These are phyloP conservation scores for Syzygium malaccense DNA, from an alignment of 441 rosid genomes.

Conservation along the genomic window DNA sequence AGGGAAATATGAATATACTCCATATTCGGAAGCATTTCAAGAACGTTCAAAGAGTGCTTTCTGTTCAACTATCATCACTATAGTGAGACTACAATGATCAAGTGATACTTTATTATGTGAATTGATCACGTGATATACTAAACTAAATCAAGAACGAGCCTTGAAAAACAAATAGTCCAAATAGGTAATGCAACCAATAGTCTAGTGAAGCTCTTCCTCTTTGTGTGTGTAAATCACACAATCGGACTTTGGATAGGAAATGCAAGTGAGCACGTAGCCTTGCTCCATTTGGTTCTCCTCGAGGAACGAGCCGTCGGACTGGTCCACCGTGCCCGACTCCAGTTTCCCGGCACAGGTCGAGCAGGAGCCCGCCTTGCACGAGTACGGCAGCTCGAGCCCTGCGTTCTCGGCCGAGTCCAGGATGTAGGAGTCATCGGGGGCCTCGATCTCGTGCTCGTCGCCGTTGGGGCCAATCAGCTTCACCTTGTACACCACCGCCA, in stretches of 20 bases:
- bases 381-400: slow-evolving; percentile 76
- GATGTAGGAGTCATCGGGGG: slow-evolving; percentile 51
- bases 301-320: slow-evolving; percentile 76
- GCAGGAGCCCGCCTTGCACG: slow-evolving; percentile 91
- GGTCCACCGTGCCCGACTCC: slow-evolving; percentile 48
- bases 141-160: neutral
- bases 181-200: neutral
- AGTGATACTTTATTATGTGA: neutral
- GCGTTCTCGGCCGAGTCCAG: slow-evolving; percentile 74
- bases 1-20: neutral
- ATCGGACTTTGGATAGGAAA: slow-evolving; percentile 62
- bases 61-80: neutral
- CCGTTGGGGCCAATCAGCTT: slow-evolving; percentile 72
- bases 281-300: slow-evolving; percentile 41
- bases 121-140: neutral
- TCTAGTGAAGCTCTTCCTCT: slow-evolving; percentile 61
- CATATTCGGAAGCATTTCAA: neutral
- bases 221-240: slow-evolving; percentile 79
- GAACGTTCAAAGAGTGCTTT: neutral
- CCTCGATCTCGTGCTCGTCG: slow-evolving; percentile 49
- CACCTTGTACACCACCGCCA: slow-evolving; percentile 61
- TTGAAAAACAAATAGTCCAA: neutral
- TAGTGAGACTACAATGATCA: neutral
- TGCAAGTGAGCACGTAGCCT: slow-evolving; percentile 70
- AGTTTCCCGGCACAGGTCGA: slow-evolving; percentile 75